These are phyloP conservation scores for Solanum ossicruentum DNA, from an alignment of 257 asterid species.

Conservation along the genomic window DNA sequence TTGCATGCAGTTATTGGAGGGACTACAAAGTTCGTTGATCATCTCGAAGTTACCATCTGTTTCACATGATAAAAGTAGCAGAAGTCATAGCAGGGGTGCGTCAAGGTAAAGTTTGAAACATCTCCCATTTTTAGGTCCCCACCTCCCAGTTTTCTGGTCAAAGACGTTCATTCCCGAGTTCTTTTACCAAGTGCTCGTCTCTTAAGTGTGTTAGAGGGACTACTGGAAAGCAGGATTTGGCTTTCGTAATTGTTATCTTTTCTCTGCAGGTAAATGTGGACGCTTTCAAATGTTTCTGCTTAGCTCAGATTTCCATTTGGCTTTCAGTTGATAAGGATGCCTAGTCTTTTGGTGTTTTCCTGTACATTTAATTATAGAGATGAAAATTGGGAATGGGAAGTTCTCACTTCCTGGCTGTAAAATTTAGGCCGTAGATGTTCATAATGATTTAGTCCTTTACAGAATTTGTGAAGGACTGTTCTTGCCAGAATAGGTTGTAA, in stretches of 20 bases:
- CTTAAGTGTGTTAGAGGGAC: not conserved
- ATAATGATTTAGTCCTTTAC: constrained; percentile 41
- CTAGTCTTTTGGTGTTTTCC: constrained; percentile 1
- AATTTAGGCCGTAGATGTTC: constrained; percentile 47
- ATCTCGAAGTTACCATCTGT: constrained; percentile 54
- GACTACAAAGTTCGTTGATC: constrained; percentile 70
- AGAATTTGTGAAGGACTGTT: constrained; percentile 2
- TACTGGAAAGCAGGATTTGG: not conserved
- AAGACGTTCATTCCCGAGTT: no score
- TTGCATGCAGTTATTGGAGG: constrained; percentile 74
- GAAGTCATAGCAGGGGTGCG: constrained; percentile 37
- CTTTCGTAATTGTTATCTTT: not conserved
- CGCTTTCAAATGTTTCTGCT: constrained; percentile 9
- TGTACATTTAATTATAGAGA: constrained; percentile 28
- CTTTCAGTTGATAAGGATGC: constrained; percentile 3
- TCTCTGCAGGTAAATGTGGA: not conserved
- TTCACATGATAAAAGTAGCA: constrained; percentile 59
- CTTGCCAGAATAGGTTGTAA: not conserved
- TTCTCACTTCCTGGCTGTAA: constrained; percentile 27
- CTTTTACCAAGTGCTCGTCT: not conserved
- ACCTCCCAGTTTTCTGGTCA: not conserved
- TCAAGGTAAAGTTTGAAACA: constrained; percentile 24
- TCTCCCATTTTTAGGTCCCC: not conserved
- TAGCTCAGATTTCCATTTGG: not conserved
- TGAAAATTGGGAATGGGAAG: constrained; percentile 18